phyloP scores from a whole-genome alignment of 768 basidiomycete species.

The Boletus rex-veris region DNA sequence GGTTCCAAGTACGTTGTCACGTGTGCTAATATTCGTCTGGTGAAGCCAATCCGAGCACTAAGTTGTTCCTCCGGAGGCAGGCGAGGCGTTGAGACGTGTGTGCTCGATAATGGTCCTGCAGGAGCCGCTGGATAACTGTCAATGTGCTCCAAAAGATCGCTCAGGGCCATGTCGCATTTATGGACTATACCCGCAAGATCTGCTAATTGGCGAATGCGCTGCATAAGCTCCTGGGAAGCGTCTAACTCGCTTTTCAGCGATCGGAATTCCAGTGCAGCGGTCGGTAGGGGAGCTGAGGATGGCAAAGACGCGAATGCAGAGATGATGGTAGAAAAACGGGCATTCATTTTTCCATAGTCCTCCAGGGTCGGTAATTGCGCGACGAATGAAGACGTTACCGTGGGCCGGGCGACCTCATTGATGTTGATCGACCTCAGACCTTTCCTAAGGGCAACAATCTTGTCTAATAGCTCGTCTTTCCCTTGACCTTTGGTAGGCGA shows the following conservation, averaged over 20 bases:
- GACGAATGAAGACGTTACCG: constrained; percentile 29
- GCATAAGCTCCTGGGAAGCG: constrained; percentile 45
- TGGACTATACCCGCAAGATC: constrained; percentile 47
- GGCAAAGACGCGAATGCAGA: constrained; percentile 49
- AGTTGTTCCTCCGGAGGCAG: constrained; percentile 67
- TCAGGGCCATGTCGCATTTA: constrained; percentile 70
- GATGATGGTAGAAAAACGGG: constrained; percentile 43
- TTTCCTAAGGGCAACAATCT: constrained; percentile 53
- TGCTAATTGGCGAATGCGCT: constrained; percentile 52
- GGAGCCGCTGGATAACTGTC: constrained; percentile 76
- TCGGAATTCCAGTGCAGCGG: constrained; percentile 55
- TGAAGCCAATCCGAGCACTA: constrained; percentile 59
- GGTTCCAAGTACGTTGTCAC: constrained; percentile 41
- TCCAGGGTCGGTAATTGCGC: constrained; percentile 49
- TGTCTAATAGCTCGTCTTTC: constrained; percentile 44
- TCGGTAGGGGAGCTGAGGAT: constrained; percentile 34
- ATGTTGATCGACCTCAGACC: constrained; percentile 60
- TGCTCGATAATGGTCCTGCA: constrained; percentile 47
- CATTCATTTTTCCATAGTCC: constrained; percentile 45
- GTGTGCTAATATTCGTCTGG: constrained; percentile 46
- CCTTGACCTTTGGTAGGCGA: constrained; percentile 36
- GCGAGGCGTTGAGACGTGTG: constrained; percentile 39
- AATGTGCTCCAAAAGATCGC: constrained; percentile 81
- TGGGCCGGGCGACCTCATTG: constrained; percentile 49
- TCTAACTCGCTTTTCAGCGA: constrained; percentile 61